Conservation (phyloP, 192 early-diverging fungal species). For the Coemansia interrupta region DNA sequence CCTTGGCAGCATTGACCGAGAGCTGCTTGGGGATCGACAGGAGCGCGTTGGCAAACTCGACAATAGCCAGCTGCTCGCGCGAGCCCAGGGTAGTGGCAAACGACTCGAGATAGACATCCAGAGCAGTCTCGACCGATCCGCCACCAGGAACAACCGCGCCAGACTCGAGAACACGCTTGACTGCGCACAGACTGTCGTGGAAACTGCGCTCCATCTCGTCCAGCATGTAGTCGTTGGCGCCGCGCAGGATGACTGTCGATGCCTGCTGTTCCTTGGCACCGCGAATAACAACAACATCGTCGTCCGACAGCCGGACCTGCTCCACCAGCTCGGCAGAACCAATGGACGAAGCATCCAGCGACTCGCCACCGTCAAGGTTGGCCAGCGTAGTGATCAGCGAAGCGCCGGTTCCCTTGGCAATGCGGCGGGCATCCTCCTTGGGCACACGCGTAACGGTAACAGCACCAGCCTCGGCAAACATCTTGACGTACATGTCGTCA, state of each 20-base stretch:
- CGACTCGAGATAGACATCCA: slow-evolving; percentile 96
- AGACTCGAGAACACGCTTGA: slow-evolving; percentile 95
- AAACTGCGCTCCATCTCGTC: slow-evolving; percentile 99
- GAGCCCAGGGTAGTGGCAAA: slow-evolving; percentile 96
- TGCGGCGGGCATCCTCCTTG: slow-evolving; percentile 96
- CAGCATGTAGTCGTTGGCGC: slow-evolving; percentile 98
- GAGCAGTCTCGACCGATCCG: slow-evolving; percentile 90
- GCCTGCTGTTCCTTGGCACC: slow-evolving; percentile 64
- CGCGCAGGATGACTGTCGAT: slow-evolving; percentile 93
- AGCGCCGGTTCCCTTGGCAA: slow-evolving; percentile 96
- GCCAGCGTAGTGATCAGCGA: slow-evolving; percentile 91
- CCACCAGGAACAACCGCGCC: slow-evolving; percentile 96
- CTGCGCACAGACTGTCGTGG: slow-evolving; percentile 92
- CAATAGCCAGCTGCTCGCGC: slow-evolving; percentile 97
- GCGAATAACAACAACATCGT: slow-evolving; percentile 95
- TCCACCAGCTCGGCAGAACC: slow-evolving; percentile 94
- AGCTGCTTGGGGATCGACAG: slow-evolving; percentile 96
- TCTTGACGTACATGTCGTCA: slow-evolving; percentile 97
- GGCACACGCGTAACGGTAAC: slow-evolving; percentile 94
- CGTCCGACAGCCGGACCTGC: slow-evolving; percentile 96
- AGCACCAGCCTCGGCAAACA: slow-evolving; percentile 96
- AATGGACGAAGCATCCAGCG: slow-evolving; percentile 83
- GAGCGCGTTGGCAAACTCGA: slow-evolving; percentile 92
- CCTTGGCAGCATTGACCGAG: slow-evolving; percentile 97
- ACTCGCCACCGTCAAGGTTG: slow-evolving; percentile 97